These are phyloP conservation scores for Phytophthora sp. DNA, from an alignment of 352 stramenopile genomes.

Conservation along the genomic window DNA sequence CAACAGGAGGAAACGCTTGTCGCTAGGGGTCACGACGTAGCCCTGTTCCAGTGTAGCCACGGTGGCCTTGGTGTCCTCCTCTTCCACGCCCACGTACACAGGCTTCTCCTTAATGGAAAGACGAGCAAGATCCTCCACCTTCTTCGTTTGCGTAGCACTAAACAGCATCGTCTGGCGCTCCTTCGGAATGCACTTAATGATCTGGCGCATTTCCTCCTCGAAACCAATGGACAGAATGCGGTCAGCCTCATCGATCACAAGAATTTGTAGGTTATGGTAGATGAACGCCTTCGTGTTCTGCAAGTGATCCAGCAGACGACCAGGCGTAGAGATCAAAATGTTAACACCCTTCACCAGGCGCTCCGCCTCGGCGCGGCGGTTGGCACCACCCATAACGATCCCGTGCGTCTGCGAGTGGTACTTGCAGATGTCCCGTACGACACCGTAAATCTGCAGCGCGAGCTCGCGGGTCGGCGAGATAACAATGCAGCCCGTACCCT, in stretches of 20 bases:
- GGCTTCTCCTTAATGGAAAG: slow-evolving; percentile 95
- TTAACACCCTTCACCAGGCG: slow-evolving; percentile 96
- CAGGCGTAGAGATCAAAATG: slow-evolving; percentile 98
- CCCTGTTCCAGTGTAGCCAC: slow-evolving; percentile 96
- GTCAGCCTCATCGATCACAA: slow-evolving; percentile 99
- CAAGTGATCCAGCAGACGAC: slow-evolving; percentile 97
- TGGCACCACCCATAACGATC: slow-evolving; percentile 98
- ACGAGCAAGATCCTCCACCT: slow-evolving; percentile 97
- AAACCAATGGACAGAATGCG: slow-evolving; percentile 99
- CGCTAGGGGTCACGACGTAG: slow-evolving; percentile 97
- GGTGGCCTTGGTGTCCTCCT: slow-evolving; percentile 92
- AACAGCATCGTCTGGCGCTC: slow-evolving; percentile 99
- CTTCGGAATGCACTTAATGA: slow-evolving; percentile 98
- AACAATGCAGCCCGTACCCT: slow-evolving; percentile 97
- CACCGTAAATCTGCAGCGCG: slow-evolving; percentile 99
- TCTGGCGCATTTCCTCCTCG: slow-evolving; percentile 98
- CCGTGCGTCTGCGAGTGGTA: slow-evolving; percentile 96
- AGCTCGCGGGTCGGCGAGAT: slow-evolving; percentile 98
- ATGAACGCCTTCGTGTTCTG: slow-evolving; percentile 98
- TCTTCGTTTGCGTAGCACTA: slow-evolving; percentile 98
- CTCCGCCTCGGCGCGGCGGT: slow-evolving; percentile 96
- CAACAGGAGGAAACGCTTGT: slow-evolving; percentile 98
- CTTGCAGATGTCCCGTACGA: slow-evolving; percentile 96
- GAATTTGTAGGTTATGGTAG: slow-evolving; percentile 95
- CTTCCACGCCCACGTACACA: slow-evolving; percentile 97